Percentiles rank a stretch among this genome's conserved stretches.
Evolutionary conservation across 2,329 filamentous ascomycete genomes (phyloP).

Genomic region (Fusarium sp.): DNA sequence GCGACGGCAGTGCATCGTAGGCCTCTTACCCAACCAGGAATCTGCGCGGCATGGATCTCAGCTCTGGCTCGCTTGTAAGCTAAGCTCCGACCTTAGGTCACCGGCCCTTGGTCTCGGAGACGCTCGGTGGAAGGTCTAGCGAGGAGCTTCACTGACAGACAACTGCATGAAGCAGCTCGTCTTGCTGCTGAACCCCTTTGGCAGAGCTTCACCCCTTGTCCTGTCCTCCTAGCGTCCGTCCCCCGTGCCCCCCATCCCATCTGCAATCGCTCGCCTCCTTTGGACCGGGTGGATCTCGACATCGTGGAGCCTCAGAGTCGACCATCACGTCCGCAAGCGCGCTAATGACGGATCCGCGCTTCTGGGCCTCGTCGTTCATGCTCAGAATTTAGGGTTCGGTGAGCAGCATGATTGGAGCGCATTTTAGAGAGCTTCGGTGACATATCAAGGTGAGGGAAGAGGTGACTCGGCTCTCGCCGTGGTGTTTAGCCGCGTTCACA

Average conservation of each 20-base stretch:
- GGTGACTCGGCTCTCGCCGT: constrained; percentile 3
- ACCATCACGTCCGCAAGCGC: constrained; percentile 25
- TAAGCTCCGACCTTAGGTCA: constrained; percentile 11
- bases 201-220: constrained; percentile 1
- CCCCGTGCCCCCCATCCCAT: neutral
- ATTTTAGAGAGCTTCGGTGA: constrained; percentile 16
- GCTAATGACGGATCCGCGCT: constrained; percentile 41
- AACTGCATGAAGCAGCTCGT: neutral
- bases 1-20: neutral
- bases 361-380: constrained; percentile 16
- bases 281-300: constrained; percentile 41
- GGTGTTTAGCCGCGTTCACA: constrained; percentile 6
- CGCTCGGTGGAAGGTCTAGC: neutral
- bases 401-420: constrained; percentile 32
- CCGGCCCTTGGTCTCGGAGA: constrained; percentile 4
- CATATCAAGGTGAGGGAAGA: constrained; percentile 7
- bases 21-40: neutral
- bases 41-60: neutral
- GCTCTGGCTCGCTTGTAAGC: constrained; percentile 8
- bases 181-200: neutral
- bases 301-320: constrained; percentile 33
- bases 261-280: constrained; percentile 28
- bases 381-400: constrained; percentile 8
- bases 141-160: neutral
- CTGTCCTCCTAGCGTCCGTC: constrained; percentile 23